Conservation (phyloP, 495 filamentous ascomycete genomes). For the Talaromyces adpressus region DNA sequence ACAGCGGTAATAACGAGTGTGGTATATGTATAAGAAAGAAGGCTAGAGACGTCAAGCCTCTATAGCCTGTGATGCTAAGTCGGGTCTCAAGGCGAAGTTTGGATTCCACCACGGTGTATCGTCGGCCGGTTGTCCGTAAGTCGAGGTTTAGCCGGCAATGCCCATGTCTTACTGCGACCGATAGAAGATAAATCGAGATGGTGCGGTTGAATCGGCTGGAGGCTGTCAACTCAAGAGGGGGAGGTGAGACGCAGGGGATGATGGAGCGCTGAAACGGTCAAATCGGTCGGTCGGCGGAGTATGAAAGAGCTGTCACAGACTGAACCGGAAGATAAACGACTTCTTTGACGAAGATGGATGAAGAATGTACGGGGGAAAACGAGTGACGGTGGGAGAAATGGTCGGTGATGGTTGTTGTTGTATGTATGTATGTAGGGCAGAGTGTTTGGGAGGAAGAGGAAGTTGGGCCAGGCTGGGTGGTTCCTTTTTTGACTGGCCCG, state of each 20-base stretch:
- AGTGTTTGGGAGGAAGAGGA: not conserved
- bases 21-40: not conserved
- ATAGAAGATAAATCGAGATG: not conserved
- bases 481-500: no score
- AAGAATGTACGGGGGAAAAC: not conserved
- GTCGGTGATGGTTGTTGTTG: not conserved
- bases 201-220: not conserved
- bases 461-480: not conserved
- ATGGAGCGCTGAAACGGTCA: not conserved
- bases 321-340: not conserved
- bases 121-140: not conserved
- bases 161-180: not conserved
- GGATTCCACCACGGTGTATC: not conserved
- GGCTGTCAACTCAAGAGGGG: not conserved
- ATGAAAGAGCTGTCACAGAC: not conserved
- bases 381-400: not conserved
- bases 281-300: not conserved
- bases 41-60: constrained; percentile 9
- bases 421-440: not conserved
- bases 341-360: not conserved
- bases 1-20: constrained; percentile 7
- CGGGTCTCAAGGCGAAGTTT: not conserved
- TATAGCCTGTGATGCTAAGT: not conserved
- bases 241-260: constrained; percentile 9
- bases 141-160: not conserved